Conservation (phyloP, 2,329 filamentous ascomycete genomes). For the Fusarium devonianum region DNA sequence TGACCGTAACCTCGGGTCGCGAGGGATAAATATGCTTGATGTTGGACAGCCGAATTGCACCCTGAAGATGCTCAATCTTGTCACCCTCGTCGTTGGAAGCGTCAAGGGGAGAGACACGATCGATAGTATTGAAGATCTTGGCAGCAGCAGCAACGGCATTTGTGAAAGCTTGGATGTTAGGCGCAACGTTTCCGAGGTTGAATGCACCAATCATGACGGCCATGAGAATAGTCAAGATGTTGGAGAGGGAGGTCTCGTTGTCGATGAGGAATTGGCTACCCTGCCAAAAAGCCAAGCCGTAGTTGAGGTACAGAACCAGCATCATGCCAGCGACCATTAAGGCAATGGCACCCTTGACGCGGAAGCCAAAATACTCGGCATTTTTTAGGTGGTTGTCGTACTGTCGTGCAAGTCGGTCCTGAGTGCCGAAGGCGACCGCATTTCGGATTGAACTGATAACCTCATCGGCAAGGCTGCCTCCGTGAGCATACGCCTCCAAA, state of each 20-base stretch:
- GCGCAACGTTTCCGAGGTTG: constrained; percentile 84
- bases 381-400: constrained; percentile 79
- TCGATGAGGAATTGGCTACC: constrained; percentile 77
- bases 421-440: constrained; percentile 89
- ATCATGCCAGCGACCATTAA: constrained; percentile 87
- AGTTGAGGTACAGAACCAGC: constrained; percentile 83
- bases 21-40: constrained; percentile 96
- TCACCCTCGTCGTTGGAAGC: constrained; percentile 73
- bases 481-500: constrained; percentile 80
- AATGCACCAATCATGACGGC: constrained; percentile 93
- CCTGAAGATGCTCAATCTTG: constrained; percentile 75
- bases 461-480: constrained; percentile 90
- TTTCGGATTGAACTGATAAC: constrained; percentile 94
- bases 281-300: constrained; percentile 88
- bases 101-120: constrained; percentile 84
- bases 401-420: constrained; percentile 86
- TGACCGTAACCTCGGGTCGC: constrained; percentile 86
- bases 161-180: constrained; percentile 86
- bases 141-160: constrained; percentile 82
- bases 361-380: constrained; percentile 79
- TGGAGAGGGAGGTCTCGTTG: constrained; percentile 69
- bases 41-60: constrained; percentile 79
- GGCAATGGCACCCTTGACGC: constrained; percentile 74
- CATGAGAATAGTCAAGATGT: constrained; percentile 86
- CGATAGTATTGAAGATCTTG: constrained; percentile 95